phyloP scores from a whole-genome alignment of 163 green algal genomes.

The Scenedesmus sp. region DNA sequence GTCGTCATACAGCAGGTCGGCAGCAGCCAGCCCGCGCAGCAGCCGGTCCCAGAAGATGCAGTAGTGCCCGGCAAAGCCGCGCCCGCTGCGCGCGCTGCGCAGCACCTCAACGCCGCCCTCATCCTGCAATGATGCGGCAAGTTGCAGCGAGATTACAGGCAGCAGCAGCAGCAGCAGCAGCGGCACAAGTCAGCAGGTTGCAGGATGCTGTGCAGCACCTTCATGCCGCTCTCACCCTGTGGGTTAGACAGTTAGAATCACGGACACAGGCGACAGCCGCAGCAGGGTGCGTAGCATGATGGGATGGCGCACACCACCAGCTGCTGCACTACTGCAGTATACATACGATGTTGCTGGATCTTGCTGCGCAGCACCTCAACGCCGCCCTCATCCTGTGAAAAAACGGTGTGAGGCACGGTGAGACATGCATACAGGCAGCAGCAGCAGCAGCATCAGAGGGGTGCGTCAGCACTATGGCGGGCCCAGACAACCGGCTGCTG shows the following conservation, averaged over 20 bases:
- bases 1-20: constrained; percentile 67
- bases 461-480: too few species aligned
- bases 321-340: too few species aligned
- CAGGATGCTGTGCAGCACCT: too few species aligned
- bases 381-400: constrained; percentile 61
- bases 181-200: too few species aligned
- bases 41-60: constrained; percentile 74
- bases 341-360: too few species aligned
- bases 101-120: constrained; percentile 72
- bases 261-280: too few species aligned
- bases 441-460: not conserved
- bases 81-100: constrained; percentile 54
- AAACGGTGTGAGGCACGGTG: too few species aligned
- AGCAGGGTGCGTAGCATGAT: too few species aligned
- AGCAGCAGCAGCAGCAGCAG: not conserved
- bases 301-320: too few species aligned
- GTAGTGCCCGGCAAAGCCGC: constrained; percentile 68
- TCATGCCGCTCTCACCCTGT: too few species aligned
- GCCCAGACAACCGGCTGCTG: too few species aligned
- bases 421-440: not conserved
- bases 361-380: constrained; percentile 65
- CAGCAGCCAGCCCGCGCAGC: constrained; percentile 47
- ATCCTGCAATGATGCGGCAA: constrained; percentile 34
- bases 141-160: not conserved
- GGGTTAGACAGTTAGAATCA: too few species aligned